Conservation (phyloP, 129 eudicot species). For the Ambrosia trifida region DNA sequence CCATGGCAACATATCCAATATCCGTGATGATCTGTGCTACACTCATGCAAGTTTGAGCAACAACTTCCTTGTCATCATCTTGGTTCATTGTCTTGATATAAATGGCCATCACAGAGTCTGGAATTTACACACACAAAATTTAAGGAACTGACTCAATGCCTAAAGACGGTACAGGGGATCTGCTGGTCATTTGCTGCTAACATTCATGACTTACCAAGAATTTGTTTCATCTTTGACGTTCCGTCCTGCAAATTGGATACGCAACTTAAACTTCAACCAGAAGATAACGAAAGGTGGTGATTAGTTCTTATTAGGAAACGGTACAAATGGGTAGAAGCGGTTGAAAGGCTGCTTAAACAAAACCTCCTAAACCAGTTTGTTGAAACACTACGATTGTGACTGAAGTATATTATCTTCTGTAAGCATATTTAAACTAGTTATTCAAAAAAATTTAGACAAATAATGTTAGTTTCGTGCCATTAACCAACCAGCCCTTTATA, state of each 20-base stretch:
- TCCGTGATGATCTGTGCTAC: slow-evolving; percentile 67
- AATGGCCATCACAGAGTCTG: slow-evolving; percentile 82
- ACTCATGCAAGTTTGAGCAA: slow-evolving; percentile 94
- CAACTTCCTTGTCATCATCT: slow-evolving; percentile 97
- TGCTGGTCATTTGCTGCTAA: neutral
- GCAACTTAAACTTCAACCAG: slow-evolving; percentile 7
- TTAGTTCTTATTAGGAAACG: neutral
- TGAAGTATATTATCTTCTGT: neutral
- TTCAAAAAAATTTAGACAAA: neutral
- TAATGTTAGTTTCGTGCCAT: neutral
- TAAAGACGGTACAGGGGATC: slow-evolving; percentile 1
- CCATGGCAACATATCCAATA: slow-evolving; percentile 66
- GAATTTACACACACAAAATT: slow-evolving; percentile 6
- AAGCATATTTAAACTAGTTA: neutral
- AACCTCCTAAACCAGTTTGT: neutral
- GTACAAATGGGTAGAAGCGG: neutral
- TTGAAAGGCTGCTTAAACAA: neutral
- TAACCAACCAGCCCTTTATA: neutral
- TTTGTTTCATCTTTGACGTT: slow-evolving; percentile 49
- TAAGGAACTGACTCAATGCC: slow-evolving; percentile 6
- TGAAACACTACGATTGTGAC: neutral
- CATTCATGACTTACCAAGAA: slow-evolving; percentile 56
- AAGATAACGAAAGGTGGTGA: neutral
- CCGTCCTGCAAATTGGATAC: slow-evolving; percentile 60
- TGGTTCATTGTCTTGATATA: slow-evolving; percentile 84